Evolutionary conservation across 345 rosid species (phyloP).

Genomic region (Gossypium sturtianum): DNA sequence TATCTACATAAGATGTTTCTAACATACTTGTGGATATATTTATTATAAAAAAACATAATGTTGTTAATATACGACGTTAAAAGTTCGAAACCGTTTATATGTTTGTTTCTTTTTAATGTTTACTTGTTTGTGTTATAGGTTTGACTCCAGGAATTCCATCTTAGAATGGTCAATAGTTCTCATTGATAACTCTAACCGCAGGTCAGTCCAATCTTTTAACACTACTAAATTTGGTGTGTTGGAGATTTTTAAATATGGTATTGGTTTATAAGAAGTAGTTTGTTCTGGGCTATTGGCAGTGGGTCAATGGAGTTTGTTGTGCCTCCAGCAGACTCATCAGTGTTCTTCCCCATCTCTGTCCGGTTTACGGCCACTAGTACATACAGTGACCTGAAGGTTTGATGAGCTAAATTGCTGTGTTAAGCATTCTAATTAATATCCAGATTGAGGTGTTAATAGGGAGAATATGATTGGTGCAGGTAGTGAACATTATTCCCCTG

Average conservation of each 20-base stretch:
- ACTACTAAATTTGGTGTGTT: neutral
- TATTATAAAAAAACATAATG: neutral
- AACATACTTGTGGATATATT: neutral
- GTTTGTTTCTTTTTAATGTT: neutral
- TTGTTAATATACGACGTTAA: neutral
- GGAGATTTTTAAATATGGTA: neutral
- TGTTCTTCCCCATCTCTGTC: constrained; percentile 90
- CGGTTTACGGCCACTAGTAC: constrained; percentile 76
- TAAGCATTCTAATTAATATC: neutral
- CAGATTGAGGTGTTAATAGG: neutral
- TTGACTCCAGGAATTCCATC: constrained; percentile 78
- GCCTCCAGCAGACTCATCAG: constrained; percentile 91
- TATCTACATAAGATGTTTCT: neutral
- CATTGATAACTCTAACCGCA: constrained; percentile 91
- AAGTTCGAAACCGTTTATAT: neutral
- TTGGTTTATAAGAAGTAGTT: neutral
- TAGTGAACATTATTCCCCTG: constrained; percentile 57
- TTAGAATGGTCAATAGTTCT: constrained; percentile 93
- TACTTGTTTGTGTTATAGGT: constrained; percentile 41
- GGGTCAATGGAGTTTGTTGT: constrained; percentile 99
- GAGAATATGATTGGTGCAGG: constrained; percentile 36
- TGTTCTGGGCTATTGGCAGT: constrained; percentile 40
- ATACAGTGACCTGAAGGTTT: constrained; percentile 87
- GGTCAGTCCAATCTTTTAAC: constrained; percentile 33
- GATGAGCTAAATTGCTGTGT: neutral